Evolutionary conservation across 2,329 filamentous ascomycete species (phyloP).

Genomic region (Cercospora nicotianae): DNA sequence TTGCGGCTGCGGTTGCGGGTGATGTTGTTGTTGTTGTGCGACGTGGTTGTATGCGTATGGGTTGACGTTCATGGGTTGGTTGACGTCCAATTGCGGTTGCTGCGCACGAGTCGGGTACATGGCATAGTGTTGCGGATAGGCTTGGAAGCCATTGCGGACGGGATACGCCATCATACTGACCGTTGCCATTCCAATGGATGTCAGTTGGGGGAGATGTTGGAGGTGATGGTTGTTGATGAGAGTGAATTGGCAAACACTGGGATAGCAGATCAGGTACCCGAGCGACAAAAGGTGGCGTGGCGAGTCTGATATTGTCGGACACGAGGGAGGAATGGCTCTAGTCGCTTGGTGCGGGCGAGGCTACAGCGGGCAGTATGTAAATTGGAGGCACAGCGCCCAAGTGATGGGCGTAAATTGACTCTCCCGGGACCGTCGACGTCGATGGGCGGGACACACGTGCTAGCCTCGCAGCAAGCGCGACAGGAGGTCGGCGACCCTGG

Average conservation of each 20-base stretch:
- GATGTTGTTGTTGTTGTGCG: slow-evolving; percentile 17
- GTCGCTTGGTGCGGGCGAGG: slow-evolving; percentile 9
- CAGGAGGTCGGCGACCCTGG: slow-evolving; percentile 26
- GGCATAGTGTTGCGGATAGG: slow-evolving; percentile 33
- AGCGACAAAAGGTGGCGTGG: slow-evolving; percentile 4
- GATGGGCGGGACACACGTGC: slow-evolving; percentile 20
- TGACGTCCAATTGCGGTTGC: slow-evolving; percentile 23
- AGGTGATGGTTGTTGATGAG: neutral
- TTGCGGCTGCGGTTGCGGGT: slow-evolving; percentile 16
- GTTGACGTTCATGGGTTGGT: slow-evolving; percentile 24
- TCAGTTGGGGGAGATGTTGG: neutral
- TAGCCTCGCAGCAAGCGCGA: slow-evolving; percentile 25
- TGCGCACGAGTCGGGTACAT: slow-evolving; percentile 32
- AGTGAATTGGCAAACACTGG: neutral
- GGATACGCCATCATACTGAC: slow-evolving; percentile 36
- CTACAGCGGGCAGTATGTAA: slow-evolving; percentile 17
- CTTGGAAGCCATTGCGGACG: slow-evolving; percentile 30
- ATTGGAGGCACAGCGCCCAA: slow-evolving; percentile 25
- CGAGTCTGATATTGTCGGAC: slow-evolving; percentile 13
- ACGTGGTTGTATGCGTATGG: slow-evolving; percentile 28
- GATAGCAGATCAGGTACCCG: slow-evolving; percentile 14
- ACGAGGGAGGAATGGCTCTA: slow-evolving; percentile 6
- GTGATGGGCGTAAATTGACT: slow-evolving; percentile 28
- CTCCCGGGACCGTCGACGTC: slow-evolving; percentile 19
- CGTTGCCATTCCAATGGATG: slow-evolving; percentile 31